Evolutionary conservation across 106 monocot species (phyloP).

Genomic region (Dendrobium officinale): DNA sequence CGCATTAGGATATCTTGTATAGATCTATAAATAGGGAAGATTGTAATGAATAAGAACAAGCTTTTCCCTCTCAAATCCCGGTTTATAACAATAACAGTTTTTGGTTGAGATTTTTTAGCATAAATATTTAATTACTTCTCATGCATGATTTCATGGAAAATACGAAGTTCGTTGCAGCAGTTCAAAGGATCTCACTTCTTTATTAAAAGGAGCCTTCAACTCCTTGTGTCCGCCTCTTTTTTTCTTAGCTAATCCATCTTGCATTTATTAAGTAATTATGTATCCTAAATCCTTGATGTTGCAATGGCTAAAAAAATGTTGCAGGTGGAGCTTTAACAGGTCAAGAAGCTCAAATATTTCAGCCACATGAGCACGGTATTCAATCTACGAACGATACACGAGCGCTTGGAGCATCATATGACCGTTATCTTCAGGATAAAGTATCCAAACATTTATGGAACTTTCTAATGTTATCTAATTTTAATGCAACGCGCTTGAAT

Average conservation of each 20-base stretch:
- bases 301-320: not conserved
- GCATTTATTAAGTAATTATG: not conserved
- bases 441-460: not conserved
- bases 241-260: not conserved
- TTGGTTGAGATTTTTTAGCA: not conserved
- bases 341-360: constrained; percentile 4
- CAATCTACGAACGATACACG: not conserved
- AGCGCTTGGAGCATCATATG: constrained; percentile 3
- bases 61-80: no score
- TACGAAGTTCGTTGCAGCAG: no score
- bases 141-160: no score
- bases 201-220: no score
- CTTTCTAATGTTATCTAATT: no score
- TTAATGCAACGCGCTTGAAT: no score
- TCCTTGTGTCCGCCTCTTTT: no score
- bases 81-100: no score
- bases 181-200: no score
- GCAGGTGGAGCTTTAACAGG: not conserved
- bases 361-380: not conserved
- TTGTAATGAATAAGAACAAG: no score
- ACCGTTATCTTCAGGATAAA: not conserved
- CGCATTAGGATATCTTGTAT: no score
- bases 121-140: not conserved
- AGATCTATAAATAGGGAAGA: no score
- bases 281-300: not conserved